Conservation (phyloP, 305 asterid species). For the Fraxinus floribunda region DNA sequence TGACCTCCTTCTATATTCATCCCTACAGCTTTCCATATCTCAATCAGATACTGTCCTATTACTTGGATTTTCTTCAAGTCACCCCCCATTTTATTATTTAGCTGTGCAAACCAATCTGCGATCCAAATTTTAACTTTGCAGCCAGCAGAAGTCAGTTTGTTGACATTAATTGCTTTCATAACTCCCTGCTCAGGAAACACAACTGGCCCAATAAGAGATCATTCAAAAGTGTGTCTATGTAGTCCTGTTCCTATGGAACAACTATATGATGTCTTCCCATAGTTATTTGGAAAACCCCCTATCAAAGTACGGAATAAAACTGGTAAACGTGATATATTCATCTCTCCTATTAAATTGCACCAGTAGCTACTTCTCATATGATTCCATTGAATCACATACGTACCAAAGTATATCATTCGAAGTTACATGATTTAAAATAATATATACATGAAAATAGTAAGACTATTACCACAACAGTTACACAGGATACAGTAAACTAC, state of each 20-base stretch:
- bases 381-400: background rate
- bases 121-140: constrained; percentile 90
- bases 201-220: background rate
- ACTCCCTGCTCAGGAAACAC: constrained; percentile 59
- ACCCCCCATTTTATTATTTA: constrained; percentile 88
- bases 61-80: constrained; percentile 77
- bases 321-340: background rate
- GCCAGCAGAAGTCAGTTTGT: constrained; percentile 77
- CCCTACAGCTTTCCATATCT: constrained; percentile 88
- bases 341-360: background rate
- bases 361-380: background rate
- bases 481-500: background rate
- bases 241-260: background rate
- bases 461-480: background rate
- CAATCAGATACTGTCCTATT: constrained; percentile 73
- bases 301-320: background rate
- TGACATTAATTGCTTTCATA: constrained; percentile 81
- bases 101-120: constrained; percentile 91
- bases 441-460: background rate
- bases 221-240: constrained; percentile 12
- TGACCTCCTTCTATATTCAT: constrained; percentile 73
- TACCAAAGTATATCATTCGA: background rate
- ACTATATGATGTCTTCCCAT: background rate
- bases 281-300: background rate
- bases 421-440: background rate